Evolutionary conservation across 2,329 filamentous ascomycete species (phyloP), one percentile per base, ranked within the genome.

Genomic region (Paramyrothecium roridum): DNA sequence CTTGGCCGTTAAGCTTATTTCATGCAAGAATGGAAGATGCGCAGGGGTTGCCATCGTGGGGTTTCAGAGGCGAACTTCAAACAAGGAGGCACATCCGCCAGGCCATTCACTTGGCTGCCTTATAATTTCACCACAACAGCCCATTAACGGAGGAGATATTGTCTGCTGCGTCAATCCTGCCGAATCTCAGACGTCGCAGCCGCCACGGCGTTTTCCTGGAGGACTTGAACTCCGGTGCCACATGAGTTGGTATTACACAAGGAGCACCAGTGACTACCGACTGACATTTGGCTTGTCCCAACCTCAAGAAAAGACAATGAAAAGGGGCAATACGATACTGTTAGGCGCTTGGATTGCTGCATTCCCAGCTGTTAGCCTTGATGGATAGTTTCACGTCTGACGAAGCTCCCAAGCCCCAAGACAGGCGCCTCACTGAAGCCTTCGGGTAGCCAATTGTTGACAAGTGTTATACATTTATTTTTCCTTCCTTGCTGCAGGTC

Each of bases 401-500:
- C 26, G 26, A 4, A 30, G 26, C 26, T 30, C 6, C 26, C 26
- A 30, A 30, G 26, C 26, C 10, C 26, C 4, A 30, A 30, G 26
- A 30, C 26, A 30, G 4, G 26, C 26, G 26, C 26, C 26, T 30
- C 26, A 30, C 26, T 30, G 6, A 30, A 30, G 4, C 26, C 26
- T 30, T 30, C 26, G 4, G 26, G 26, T 10, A 30, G 26, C 26
- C 26, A 30, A 30, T 30, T 10, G 26, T 30, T 30, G 48, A 43
- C 37, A 43, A 43, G 40, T 58, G 47, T 54, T 57, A 34, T 58
- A 53, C n/a, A 53, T 52, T 48, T 16, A 8, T 7, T 48, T 30
- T 17, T 7, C 21, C 17, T 48, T 49, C n/a, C 16, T 52, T 33
- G 40, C 17, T 43, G 37, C 22, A 53, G 34, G 55, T 71, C 59